Conservation (phyloP, 306 rosid genomes). For the Albizia julibrissin region DNA sequence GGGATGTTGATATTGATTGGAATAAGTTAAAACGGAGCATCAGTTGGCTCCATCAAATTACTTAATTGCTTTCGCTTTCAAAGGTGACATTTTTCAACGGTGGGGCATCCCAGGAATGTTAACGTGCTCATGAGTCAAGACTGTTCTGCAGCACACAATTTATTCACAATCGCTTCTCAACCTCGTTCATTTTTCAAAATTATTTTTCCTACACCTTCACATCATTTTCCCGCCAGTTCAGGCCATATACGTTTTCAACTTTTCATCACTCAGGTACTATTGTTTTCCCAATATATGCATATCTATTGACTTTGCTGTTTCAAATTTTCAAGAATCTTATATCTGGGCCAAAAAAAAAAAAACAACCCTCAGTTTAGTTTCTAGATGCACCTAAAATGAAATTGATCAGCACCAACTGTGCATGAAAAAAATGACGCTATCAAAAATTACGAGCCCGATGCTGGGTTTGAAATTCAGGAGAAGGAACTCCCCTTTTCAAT, state of each 20-base stretch:
- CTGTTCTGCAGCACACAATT: neutral
- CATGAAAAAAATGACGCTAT: conserved; percentile 9
- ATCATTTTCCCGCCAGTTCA: neutral
- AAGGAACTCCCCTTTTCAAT: conserved; percentile 22
- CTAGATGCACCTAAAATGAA: neutral
- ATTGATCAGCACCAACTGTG: neutral
- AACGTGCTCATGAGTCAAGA: neutral
- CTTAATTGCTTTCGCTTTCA: neutral
- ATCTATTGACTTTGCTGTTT: neutral
- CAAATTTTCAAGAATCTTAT: neutral
- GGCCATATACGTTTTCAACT: neutral
- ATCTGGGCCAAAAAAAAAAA: too few relatives aligned
- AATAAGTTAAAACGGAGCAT: neutral
- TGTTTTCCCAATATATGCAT: neutral
- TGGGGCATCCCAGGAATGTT: neutral
- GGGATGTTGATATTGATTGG: neutral
- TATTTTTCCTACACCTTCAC: neutral
- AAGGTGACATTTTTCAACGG: neutral
- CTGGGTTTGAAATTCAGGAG: neutral
- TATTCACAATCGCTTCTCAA: neutral
- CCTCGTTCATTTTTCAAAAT: neutral
- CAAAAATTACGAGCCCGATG: neutral
- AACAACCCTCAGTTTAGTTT: neutral
- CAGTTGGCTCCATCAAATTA: neutral
- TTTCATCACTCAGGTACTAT: neutral